Base-by-base conservation (phyloP, 768 basidiomycete genomes). In the Roridomyces roridus region DNA sequence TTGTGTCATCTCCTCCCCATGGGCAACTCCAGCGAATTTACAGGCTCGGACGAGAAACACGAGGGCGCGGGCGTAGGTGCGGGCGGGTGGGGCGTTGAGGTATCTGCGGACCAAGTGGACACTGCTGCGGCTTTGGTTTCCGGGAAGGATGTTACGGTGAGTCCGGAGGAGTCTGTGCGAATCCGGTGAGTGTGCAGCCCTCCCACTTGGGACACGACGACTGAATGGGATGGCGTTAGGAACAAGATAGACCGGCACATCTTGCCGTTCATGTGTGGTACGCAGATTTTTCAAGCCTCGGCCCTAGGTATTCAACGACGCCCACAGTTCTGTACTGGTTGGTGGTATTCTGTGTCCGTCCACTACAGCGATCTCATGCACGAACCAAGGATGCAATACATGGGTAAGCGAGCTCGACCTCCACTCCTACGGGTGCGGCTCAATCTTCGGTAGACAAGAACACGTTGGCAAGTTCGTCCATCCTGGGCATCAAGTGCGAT, bases 231-330 rank as follows among this genome's bases (percentile, higher is more conserved):
- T 24, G 23, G 26, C 36, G 39, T 9, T 39, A 79, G 82, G 57
- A 77, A 70, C 65, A 89, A 91, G 69, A 88, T 90, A 39, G 88
- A 89, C 70, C 69, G 71, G 57, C 82, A 88, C 68, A 83, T 90
- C 23, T 68, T 90, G 29, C 88, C 87, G 21, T 70, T 90, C 65
- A 90, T 89, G 87, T 88, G 85, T 60, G 77, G 87, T 88, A 68
- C 65, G 87, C 82, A 15, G 45, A 6, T 21, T 31, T 29, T 18
- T 20, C 18, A 5, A 4, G 5, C 6, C 24, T 44, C 10, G 5
- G 36, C 37, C 46, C 37, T 43, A 6, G 7, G 29, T 31, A 31
- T 31, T 31, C 25, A 23, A 23, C n/a, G 5, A 46, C 47, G 21
- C 46, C 39, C 54, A 4, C 52, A 85, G 86, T 74, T 24, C 77